phyloP scores from a whole-genome alignment of 129 eudicot species.

The Glebionis coronaria region DNA sequence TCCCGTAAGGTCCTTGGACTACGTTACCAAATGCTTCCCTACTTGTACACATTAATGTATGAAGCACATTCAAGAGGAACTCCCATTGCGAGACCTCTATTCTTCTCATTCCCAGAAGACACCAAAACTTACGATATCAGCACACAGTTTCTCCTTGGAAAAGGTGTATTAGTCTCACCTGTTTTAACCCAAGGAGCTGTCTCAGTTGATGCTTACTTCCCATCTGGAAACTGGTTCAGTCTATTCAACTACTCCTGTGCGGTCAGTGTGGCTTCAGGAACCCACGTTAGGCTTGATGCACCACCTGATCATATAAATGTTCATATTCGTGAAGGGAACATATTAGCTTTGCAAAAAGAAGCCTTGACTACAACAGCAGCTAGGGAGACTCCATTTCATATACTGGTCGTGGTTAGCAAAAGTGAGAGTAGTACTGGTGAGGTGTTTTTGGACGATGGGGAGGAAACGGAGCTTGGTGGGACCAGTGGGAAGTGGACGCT shows the following conservation, averaged over 20 bases:
- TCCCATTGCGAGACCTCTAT: constrained; percentile 79
- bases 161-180: constrained; percentile 74
- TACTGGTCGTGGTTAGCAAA: constrained; percentile 51
- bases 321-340: constrained; percentile 75
- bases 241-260: constrained; percentile 54
- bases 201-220: constrained; percentile 67
- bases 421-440: constrained; percentile 55
- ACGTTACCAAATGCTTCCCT: constrained; percentile 70
- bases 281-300: constrained; percentile 47
- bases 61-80: constrained; percentile 65
- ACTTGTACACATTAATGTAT: constrained; percentile 74
- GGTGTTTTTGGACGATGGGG: constrained; percentile 78
- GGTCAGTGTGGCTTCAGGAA: constrained; percentile 37
- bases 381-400: constrained; percentile 47
- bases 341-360: constrained; percentile 71
- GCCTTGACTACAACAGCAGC: constrained; percentile 66
- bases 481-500: constrained; percentile 46
- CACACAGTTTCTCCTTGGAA: constrained; percentile 77
- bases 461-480: constrained; percentile 38
- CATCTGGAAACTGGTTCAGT: constrained; percentile 85
- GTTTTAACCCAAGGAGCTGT: constrained; percentile 42
- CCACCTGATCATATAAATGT: constrained; percentile 70
- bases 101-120: constrained; percentile 79
- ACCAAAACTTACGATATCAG: constrained; percentile 52
- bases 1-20: constrained; percentile 71